A percentile compares a stretch with the other conserved stretches of the same genome.
Conservation (phyloP, 1,284 basidiomycete genomes). For the Fereydounia khargensis region DNA sequence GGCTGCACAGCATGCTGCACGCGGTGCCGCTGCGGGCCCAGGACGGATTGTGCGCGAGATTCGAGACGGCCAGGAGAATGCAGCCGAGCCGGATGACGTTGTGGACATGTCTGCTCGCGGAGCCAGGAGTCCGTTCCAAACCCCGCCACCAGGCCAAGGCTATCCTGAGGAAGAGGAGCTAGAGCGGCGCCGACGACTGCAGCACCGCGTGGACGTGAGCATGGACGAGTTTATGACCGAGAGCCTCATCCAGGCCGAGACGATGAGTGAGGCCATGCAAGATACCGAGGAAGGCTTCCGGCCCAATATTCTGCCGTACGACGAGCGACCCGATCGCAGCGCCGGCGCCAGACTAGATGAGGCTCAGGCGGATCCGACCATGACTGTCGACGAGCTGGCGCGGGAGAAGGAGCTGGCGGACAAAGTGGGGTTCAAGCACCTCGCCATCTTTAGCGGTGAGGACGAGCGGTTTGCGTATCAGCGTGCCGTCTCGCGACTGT, state of each 20-base stretch:
- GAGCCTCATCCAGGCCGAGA: slow-evolving; percentile 66
- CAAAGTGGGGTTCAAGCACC: slow-evolving; percentile 60
- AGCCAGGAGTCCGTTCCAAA: slow-evolving; percentile 17
- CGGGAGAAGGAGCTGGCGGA: slow-evolving; percentile 26
- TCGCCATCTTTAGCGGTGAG: slow-evolving; percentile 69
- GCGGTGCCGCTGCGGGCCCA: slow-evolving; percentile 24
- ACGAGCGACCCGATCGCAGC: slow-evolving; percentile 5
- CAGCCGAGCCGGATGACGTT: slow-evolving; percentile 15
- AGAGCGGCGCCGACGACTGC: slow-evolving; percentile 2
- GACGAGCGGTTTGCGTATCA: slow-evolving; percentile 71
- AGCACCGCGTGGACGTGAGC: slow-evolving; percentile 8
- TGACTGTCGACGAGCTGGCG: neutral
- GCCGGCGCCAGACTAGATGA: neutral
- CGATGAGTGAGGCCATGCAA: slow-evolving; percentile 62
- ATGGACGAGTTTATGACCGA: slow-evolving; percentile 43
- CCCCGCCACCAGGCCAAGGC: slow-evolving; percentile 11
- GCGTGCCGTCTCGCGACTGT: slow-evolving; percentile 67
- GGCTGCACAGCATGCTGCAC: slow-evolving; percentile 14
- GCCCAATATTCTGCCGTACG: slow-evolving; percentile 67
- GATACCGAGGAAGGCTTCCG: slow-evolving; percentile 64
- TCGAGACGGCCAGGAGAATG: neutral
- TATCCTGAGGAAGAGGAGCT: slow-evolving; percentile 28
- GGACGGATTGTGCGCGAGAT: slow-evolving; percentile 21
- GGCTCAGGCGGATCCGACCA: slow-evolving; percentile 1
- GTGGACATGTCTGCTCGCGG: slow-evolving; percentile 39